phyloP scores from a whole-genome alignment of 352 stramenopile species.

The Phytophthora pluvialis region DNA sequence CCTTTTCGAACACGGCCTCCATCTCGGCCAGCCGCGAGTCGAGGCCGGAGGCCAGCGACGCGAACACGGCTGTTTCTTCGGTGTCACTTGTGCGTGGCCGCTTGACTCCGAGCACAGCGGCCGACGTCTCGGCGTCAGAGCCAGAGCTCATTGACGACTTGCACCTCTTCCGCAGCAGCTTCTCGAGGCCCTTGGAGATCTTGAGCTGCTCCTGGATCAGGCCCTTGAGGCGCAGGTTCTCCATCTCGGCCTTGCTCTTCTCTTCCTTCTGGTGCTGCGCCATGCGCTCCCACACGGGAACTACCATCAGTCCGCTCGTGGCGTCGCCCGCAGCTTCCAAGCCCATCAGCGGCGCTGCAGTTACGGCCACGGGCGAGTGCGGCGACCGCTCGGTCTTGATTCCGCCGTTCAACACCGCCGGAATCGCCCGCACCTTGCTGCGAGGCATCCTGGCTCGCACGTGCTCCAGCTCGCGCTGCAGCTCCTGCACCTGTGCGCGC shows the following conservation, averaged over 20 bases:
- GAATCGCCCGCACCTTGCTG: slow-evolving; percentile 12
- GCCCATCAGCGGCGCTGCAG: slow-evolving; percentile 23
- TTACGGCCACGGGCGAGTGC: slow-evolving; percentile 25
- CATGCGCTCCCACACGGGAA: slow-evolving; percentile 68
- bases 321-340: slow-evolving; percentile 15
- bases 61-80: slow-evolving; percentile 46
- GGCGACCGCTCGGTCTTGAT: slow-evolving; percentile 19
- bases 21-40: slow-evolving; percentile 47
- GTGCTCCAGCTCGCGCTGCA: slow-evolving; percentile 57
- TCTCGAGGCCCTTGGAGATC: slow-evolving; percentile 63
- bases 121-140: slow-evolving; percentile 26
- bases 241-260: slow-evolving; percentile 72
- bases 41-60: slow-evolving; percentile 36
- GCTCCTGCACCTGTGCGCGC: slow-evolving; percentile 62
- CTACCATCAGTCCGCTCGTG: slow-evolving; percentile 16
- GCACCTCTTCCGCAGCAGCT: slow-evolving; percentile 59
- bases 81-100: slow-evolving; percentile 34
- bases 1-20: slow-evolving; percentile 51
- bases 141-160: slow-evolving; percentile 45
- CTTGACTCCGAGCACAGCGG: slow-evolving; percentile 35
- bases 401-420: neutral
- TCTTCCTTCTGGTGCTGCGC: slow-evolving; percentile 70
- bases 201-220: slow-evolving; percentile 63
- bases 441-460: slow-evolving; percentile 36
- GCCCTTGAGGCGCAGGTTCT: slow-evolving; percentile 66